phyloP scores from a whole-genome alignment of 495 filamentous ascomycete species.

The Astrothelium macrocarpum region DNA sequence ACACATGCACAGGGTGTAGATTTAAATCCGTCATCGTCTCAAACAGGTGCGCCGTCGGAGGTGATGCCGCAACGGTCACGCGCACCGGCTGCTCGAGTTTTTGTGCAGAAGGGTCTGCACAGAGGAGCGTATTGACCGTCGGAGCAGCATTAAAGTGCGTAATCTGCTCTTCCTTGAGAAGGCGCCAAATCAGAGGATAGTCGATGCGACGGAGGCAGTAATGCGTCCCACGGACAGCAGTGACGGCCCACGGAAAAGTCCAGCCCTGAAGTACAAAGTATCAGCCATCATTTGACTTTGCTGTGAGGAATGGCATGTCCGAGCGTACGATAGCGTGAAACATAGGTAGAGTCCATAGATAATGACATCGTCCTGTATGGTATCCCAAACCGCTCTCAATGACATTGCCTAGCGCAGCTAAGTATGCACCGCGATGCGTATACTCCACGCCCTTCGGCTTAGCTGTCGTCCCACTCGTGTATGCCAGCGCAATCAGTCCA shows the following conservation, averaged over 20 bases:
- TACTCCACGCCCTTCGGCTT: constrained; percentile 89
- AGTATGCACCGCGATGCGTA: constrained; percentile 78
- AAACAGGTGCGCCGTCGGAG: constrained; percentile 80
- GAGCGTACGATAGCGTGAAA: constrained; percentile 76
- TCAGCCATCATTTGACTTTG: not conserved
- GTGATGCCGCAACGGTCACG: constrained; percentile 87
- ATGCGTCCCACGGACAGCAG: constrained; percentile 84
- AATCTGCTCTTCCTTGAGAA: constrained; percentile 73
- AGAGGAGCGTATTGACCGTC: constrained; percentile 91
- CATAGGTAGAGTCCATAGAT: constrained; percentile 92
- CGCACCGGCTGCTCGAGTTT: constrained; percentile 59
- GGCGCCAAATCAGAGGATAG: constrained; percentile 80
- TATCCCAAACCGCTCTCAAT: constrained; percentile 80
- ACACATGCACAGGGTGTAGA: constrained; percentile 85
- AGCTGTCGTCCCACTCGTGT: constrained; percentile 90
- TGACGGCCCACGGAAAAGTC: constrained; percentile 67
- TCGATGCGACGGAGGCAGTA: constrained; percentile 93
- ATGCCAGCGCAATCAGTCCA: constrained; percentile 70
- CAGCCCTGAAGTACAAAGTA: constrained; percentile 19
- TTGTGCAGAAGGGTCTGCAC: constrained; percentile 61
- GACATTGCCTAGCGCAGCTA: constrained; percentile 75
- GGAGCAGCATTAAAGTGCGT: constrained; percentile 96
- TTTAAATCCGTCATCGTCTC: constrained; percentile 85
- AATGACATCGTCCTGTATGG: constrained; percentile 56
- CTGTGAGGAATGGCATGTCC: constrained; percentile 45